Base-by-base conservation (phyloP, 306 rosid species). In the Lathyrus aphaca region DNA sequence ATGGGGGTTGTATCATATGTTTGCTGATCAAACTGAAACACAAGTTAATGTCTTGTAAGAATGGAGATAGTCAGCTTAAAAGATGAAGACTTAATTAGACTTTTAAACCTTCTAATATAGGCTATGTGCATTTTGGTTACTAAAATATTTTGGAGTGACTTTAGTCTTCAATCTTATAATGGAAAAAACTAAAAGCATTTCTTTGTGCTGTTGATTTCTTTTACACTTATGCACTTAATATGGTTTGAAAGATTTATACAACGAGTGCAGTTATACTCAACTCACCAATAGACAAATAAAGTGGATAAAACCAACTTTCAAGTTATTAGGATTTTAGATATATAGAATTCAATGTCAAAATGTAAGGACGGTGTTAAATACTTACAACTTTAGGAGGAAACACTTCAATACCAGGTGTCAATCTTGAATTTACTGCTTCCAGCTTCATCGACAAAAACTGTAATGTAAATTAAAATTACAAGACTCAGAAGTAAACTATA, bases 361-460 rank as follows among this genome's bases (percentile, higher is more conserved):
- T 18, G 29, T 59, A 7, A 9, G 21, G 59, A 50, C 66, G 59
- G 4, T 9, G 45, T 35, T 44, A 12, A 32, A 27, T 49, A 69
- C 92, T 86, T 83, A 85, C 96, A 77, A 85, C 92, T 89, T 89
- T 88, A 68, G 91, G 74, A 68, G 96, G 89, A 80, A 89, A 88
- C 54, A 76, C 84, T 61, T 92, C 96, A 23, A 89, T 79, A 30
- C 85, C 83, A 54, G 96, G 91, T 65, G 78, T 69, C 79, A 81
- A 4, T 77, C 96, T 83, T 42, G 98, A 59, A 81, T 89, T 89
- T 53, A 92, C 96, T 63, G 93, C 87, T 85, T 92, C 98, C 18
- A 92, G 91, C 88, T 92, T 92, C 98, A 89, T 89, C 0, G 98
- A 92, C 76, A 92, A 85, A 83, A 92, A 92, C 98, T 92, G 91